Conservation (phyloP, 805 yeast species). For the Hanseniaspora mollemarum region DNA sequence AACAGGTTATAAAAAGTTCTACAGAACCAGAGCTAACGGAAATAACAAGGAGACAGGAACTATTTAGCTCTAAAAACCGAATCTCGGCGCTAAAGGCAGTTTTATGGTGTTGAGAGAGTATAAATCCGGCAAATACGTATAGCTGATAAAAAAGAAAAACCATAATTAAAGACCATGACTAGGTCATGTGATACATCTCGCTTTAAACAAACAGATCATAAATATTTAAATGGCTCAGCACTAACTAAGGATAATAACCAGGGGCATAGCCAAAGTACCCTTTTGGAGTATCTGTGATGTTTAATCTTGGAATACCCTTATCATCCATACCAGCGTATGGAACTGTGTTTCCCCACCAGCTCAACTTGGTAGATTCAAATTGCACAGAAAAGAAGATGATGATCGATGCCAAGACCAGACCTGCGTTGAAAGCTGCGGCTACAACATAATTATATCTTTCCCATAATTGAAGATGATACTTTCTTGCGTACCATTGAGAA, state of each 20-base stretch:
- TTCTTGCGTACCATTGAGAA: conserved; percentile 42
- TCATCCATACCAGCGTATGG: conserved; percentile 22
- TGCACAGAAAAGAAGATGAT: conserved; percentile 44
- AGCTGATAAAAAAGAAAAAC: too few species aligned
- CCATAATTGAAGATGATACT: conserved; percentile 46
- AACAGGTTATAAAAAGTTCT: too few species aligned
- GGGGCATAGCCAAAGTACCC: conserved; percentile 24
- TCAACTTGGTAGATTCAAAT: conserved; percentile 33
- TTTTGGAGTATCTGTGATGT: conserved; percentile 18
- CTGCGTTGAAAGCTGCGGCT: conserved; percentile 50
- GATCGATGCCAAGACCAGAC: conserved; percentile 51
- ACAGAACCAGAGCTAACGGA: too few species aligned
- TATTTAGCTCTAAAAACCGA: background rate
- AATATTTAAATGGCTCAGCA: too few species aligned
- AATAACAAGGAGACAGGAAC: too few species aligned
- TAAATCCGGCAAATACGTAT: too few species aligned
- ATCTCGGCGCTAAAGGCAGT: background rate
- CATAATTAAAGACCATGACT: too few species aligned
- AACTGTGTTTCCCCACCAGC: conserved; percentile 55
- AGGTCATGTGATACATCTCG: too few species aligned
- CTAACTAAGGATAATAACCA: conserved; percentile 27
- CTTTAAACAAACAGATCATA: too few species aligned
- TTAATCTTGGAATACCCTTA: conserved; percentile 16
- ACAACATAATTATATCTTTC: conserved; percentile 46
- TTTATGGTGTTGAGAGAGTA: too few species aligned